These are phyloP conservation scores for Spergularia azorica DNA, from an alignment of 179 eudicot species.

Conservation along the genomic window DNA sequence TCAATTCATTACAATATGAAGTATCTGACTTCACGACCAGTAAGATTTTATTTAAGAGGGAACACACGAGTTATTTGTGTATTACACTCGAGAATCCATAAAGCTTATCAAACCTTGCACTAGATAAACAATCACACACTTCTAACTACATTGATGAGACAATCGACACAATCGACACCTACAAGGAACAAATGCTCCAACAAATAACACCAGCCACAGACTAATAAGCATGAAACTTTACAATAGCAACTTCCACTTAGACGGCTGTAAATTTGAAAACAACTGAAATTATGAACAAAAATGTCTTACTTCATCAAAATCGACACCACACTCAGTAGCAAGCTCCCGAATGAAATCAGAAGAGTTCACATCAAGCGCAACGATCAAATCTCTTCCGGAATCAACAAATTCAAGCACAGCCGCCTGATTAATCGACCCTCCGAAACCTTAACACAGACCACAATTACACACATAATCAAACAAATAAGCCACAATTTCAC, in stretches of 20 bases:
- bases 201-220: neutral
- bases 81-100: no score
- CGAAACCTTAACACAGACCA: conserved; percentile 45
- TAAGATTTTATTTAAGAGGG: no score
- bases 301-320: conserved; percentile 68
- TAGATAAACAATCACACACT: neutral
- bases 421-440: conserved; percentile 67
- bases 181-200: neutral
- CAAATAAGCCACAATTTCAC: neutral
- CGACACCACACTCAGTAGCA: conserved; percentile 83
- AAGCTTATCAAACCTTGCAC: no score
- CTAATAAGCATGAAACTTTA: neutral
- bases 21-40: no score
- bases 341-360: conserved; percentile 82
- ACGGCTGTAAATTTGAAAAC: neutral
- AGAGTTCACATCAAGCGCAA: conserved; percentile 66
- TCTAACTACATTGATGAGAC: neutral
- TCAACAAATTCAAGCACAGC: conserved; percentile 82
- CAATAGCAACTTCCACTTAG: neutral
- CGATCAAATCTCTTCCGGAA: conserved; percentile 78
- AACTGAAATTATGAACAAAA: neutral
- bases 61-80: neutral
- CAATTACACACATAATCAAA: conserved; percentile 2
- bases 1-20: no score
- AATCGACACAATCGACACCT: neutral